Evolutionary conservation across 2,329 filamentous ascomycete genomes (phyloP), one percentile per base, ranked within the genome.

Genomic region (Cladosporium halotolerans): DNA sequence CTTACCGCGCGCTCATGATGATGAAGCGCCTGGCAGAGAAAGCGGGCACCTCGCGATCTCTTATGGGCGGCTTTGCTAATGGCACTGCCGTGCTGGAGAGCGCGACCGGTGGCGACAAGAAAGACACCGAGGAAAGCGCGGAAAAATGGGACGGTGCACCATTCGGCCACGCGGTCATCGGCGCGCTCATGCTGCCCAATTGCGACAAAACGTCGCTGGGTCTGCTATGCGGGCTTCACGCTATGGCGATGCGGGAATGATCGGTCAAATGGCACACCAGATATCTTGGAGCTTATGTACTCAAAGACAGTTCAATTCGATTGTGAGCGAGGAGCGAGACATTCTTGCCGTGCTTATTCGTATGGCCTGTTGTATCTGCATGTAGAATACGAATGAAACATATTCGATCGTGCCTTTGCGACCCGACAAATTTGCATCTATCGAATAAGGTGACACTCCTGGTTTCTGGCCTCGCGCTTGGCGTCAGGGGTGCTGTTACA

Each of bases 1-100:
- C 74, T 0, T 70, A 74, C 54, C 72, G 75, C 5, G 73, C 73
- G 8, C 57, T 78, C 4, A 70, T 67, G 10, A 77, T 76, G 68
- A 66, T 77, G 52, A 72, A 72, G 57, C 66, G 73, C 7, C 57
- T 78, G 34, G 73, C 72, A 3, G 74, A 76, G 55, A 75, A 74
- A 62, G 70, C 64, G 2, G 64, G 65, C 14, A 50, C 43, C 23
- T 57, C 57, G 16, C 54, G 51, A 61, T 48, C 54, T 45, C 33
- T 42, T 13, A 60, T 62, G 40, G 60, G 57, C 28, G 54, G 44
- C 18, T 68, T 64, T 11, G 59, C 64, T 23, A 51, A 44, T 13
- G 48, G 48, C 9, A 33, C 48, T 9, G 31, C 40, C 3, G 48
- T 51, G 11, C 48, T 51, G 3, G 50, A 53, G 19, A 18, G 16